phyloP scores from a whole-genome alignment of 164 flowering plant species.

The Sedum album region DNA sequence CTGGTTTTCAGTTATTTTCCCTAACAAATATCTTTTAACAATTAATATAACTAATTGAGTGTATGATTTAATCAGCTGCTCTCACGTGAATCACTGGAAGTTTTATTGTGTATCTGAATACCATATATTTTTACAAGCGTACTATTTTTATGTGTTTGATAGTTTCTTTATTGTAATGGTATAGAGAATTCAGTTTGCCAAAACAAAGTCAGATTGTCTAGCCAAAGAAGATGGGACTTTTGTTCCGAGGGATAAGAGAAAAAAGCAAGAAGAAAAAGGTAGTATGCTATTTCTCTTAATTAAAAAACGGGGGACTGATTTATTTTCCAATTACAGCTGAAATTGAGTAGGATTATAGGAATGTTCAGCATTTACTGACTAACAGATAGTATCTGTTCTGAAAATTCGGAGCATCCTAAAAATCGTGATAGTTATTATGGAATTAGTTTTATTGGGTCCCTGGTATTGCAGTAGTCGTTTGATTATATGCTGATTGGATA shows the following conservation, averaged over 20 bases:
- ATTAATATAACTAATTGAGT: too few species aligned
- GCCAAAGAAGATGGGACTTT: slow-evolving; percentile 83
- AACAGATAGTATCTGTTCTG: not conserved
- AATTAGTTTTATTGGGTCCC: too few species aligned
- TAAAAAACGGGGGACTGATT: not conserved
- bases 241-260: slow-evolving; percentile 75
- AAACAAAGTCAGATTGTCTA: slow-evolving; percentile 86
- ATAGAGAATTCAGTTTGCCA: slow-evolving; percentile 94
- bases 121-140: not conserved
- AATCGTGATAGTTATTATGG: too few species aligned
- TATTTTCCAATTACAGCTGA: not conserved
- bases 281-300: not conserved
- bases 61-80: too few species aligned
- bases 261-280: slow-evolving; percentile 98
- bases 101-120: too few species aligned
- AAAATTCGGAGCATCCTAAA: not conserved
- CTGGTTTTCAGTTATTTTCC: too few species aligned
- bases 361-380: not conserved
- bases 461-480: too few species aligned
- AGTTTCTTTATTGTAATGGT: slow-evolving; percentile 11
- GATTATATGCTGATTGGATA: too few species aligned
- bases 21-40: too few species aligned
- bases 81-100: too few species aligned
- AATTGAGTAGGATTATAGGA: not conserved
- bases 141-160: not conserved